A percentile compares a stretch with the other conserved stretches of the same genome.
Conservation (phyloP, 768 basidiomycete species). For the Lyophyllum decastes region DNA sequence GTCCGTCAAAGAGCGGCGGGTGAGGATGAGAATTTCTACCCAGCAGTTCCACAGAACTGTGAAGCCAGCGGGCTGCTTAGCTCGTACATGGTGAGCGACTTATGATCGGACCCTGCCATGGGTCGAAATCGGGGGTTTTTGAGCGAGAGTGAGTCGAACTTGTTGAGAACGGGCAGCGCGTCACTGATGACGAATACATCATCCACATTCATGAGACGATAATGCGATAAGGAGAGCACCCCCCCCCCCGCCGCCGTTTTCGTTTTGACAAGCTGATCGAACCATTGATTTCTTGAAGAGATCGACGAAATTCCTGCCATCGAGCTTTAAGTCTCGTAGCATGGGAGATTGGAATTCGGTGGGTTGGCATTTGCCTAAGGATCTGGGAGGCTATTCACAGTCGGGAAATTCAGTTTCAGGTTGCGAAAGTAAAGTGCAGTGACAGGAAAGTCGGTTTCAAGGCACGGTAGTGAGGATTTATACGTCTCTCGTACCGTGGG, state of each 20-base stretch:
- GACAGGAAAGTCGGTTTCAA: not conserved
- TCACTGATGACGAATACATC: not conserved
- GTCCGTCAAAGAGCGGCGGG: not conserved
- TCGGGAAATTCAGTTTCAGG: not conserved
- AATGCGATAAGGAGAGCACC: not conserved
- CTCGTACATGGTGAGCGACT: not conserved
- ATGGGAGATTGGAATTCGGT: not conserved
- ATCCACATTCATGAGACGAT: not conserved
- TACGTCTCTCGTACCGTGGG: not conserved
- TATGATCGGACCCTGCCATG: not conserved
- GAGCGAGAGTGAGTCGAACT: not conserved
- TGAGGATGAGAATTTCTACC: not conserved
- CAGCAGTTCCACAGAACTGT: not conserved
- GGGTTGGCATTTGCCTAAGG: not conserved
- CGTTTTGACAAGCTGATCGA: not conserved
- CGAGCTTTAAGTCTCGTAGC: not conserved
- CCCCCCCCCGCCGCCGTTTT: too few species aligned
- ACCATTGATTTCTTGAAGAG: not conserved
- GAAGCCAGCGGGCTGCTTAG: not conserved
- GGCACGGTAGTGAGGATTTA: not conserved
- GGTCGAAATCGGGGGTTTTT: not conserved
- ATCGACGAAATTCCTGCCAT: slow-evolving; percentile 1
- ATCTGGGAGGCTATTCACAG: not conserved
- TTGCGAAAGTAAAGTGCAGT: not conserved
- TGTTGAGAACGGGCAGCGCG: not conserved